Evolutionary conservation across 1,139 yeast species (phyloP), one percentile per base, ranked within the genome.

Genomic region (Yamadazyma dushanensis): DNA sequence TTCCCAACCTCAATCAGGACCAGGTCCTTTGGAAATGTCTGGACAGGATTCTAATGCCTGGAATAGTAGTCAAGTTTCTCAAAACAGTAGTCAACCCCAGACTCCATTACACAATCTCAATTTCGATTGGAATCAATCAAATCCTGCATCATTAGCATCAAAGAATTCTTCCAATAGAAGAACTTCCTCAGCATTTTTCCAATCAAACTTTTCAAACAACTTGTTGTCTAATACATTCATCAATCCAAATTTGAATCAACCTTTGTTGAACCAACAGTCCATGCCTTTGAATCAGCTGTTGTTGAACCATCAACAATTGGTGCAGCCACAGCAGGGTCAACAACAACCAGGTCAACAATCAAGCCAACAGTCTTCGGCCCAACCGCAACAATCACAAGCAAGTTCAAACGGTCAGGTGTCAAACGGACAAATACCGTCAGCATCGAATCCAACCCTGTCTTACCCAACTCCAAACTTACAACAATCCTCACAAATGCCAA

Each of bases 101-200:
- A 64, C 71, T 3, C 70, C 71, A 2, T 58, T 69, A 11, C 56
- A 61, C 37, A 57, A 63, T 22, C 57, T 62, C 32, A 64, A 57
- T 26, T 57, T 61, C 37, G 68, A 64, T 29, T 63, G 69, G 70
- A 56, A 51, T 36, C 56, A 52, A 43, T 46, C 50, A 16, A 37
- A 39, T 26, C 18, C 41, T 34, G 44, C 45, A 42, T 42, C 46
- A 13, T 32, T 42, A 31, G 46, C 46, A 42, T 42, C 46, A 4
- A 42, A 42, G 24, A 41, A 41, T 29, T 27, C 41, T 30, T 31
- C 49, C 9, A 47, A 44, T 35, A 47, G 51, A 40, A 41, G 70
- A 49, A 53, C 69, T 40, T 59, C 67, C 4, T 61, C 68, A 26
- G 63, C 68, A 26, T 64, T 64, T 44, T 64, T 62, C 52, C 47